Evolutionary conservation across 1,284 basidiomycete genomes (phyloP).

Genomic region (Cronartium quercuum): DNA sequence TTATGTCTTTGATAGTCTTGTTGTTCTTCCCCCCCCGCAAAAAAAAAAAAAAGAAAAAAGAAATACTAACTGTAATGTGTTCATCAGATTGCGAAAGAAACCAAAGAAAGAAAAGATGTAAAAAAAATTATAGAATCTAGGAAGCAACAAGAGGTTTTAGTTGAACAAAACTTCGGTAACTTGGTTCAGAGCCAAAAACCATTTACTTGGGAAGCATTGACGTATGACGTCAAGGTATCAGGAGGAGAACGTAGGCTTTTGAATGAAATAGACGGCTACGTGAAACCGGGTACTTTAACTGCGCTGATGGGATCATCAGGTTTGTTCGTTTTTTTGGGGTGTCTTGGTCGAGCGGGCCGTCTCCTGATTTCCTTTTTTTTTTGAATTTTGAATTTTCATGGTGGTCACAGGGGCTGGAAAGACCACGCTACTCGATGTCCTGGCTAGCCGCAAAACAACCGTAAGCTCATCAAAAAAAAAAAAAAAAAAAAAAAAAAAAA

Average conservation of each 20-base stretch:
- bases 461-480: background rate
- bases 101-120: background rate
- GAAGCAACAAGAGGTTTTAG: background rate
- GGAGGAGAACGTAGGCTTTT: conserved; percentile 52
- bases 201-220: conserved; percentile 52
- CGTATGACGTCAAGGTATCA: conserved; percentile 52
- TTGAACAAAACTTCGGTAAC: conserved; percentile 7
- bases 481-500: too few relatives aligned
- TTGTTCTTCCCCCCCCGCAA: too few relatives aligned
- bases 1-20: too few relatives aligned
- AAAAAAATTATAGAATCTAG: background rate
- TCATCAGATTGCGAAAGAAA: background rate
- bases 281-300: conserved; percentile 54
- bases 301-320: conserved; percentile 50
- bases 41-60: too few relatives aligned
- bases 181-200: background rate
- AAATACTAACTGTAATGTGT: too few relatives aligned
- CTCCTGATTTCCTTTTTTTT: too few relatives aligned
- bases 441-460: conserved; percentile 52
- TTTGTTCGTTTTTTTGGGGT: background rate
- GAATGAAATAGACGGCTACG: conserved; percentile 54
- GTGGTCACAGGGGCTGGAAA: conserved; percentile 47
- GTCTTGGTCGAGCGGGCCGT: too few relatives aligned
- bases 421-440: conserved; percentile 55
- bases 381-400: too few relatives aligned